Evolutionary conservation across 768 basidiomycete genomes (phyloP), one percentile per base, ranked within the genome.

Genomic region (Cubamyces lactineus): DNA sequence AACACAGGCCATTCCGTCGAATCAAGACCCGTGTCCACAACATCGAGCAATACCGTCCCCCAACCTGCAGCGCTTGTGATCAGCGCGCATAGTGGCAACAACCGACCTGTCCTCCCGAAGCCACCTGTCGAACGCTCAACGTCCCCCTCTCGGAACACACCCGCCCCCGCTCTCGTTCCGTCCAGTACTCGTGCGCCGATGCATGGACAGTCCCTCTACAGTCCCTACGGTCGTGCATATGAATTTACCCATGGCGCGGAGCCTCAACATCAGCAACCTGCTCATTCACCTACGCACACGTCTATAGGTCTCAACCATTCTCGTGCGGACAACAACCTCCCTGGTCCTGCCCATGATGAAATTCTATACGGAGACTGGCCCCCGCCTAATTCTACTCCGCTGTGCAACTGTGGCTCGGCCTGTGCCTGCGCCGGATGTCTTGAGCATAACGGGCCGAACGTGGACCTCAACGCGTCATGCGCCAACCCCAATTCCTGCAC

Each of bases 171-270:
- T 5, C 75, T 78, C 7, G 75, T n/a, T 73, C 78, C 53, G 79
- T 81, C 41, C 55, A 81, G 54, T 53, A 71, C 13, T 64, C 66
- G 56, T 81, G 82, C 50, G 81, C 81, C 68, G 81, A 86, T 63
- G 34, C 82, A 83, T 69, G 84, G 86, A 56, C 76, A 76, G 61
- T 74, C 79, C 59, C 75, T 77, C 46, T 89, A 79, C 70, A 87
- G 85, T 55, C 90, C 90, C 0, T 92, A 91, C 59, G 83, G 83
- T 17, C 82, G 87, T 23, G 86, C 87, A 16, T 85, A 89, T 65
- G 88, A 84, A 53, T 73, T 78, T 3, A 62, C 73, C n/a, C 79
- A 82, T 62, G 72, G 75, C 12, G 57, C 70, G 16, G 79, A 79
- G 53, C 30, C 11, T 1, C 21, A 53, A 6, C 40, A 53, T n/a